These are phyloP conservation scores for Neofusicoccum umdonicola DNA, from an alignment of 2,329 filamentous ascomycete genomes.

Conservation along the genomic window DNA sequence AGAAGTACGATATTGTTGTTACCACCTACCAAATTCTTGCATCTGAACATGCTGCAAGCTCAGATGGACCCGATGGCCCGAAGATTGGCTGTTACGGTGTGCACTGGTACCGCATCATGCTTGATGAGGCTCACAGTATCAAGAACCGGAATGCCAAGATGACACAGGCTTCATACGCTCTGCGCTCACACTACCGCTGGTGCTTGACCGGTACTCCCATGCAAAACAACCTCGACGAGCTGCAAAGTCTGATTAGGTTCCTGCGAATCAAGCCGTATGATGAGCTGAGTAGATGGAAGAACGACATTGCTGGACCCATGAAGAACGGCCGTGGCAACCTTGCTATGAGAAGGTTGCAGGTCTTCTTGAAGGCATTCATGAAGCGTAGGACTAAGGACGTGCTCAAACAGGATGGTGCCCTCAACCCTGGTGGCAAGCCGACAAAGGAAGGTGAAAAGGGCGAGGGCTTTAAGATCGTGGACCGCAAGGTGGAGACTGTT, in stretches of 20 bases:
- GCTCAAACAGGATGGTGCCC: constrained; percentile 79
- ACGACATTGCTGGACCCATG: constrained; percentile 84
- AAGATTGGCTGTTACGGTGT: constrained; percentile 86
- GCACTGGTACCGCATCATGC: constrained; percentile 91
- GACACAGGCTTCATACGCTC: constrained; percentile 84
- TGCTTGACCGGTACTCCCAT: constrained; percentile 94
- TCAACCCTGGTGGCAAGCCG: constrained; percentile 70
- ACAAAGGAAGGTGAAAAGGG: constrained; percentile 53
- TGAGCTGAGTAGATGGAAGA: constrained; percentile 81
- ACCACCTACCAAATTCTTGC: constrained; percentile 96
- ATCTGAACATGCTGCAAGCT: constrained; percentile 77
- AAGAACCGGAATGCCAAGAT: constrained; percentile 97
- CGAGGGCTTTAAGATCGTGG: constrained; percentile 81
- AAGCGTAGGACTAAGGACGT: constrained; percentile 97
- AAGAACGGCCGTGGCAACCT: constrained; percentile 86
- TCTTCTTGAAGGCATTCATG: constrained; percentile 90
- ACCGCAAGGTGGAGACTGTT: constrained; percentile 81
- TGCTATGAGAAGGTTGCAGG: constrained; percentile 81
- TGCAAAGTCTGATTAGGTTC: constrained; percentile 92
- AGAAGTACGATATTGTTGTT: constrained; percentile 88
- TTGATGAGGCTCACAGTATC: constrained; percentile 97
- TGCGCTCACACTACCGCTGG: constrained; percentile 88
- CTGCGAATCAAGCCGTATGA: constrained; percentile 89
- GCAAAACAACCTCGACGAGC: constrained; percentile 96
- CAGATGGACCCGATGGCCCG: constrained; percentile 57